Evolutionary conservation across 331 rosid species (phyloP).

Genomic region (Ulmus americana): DNA sequence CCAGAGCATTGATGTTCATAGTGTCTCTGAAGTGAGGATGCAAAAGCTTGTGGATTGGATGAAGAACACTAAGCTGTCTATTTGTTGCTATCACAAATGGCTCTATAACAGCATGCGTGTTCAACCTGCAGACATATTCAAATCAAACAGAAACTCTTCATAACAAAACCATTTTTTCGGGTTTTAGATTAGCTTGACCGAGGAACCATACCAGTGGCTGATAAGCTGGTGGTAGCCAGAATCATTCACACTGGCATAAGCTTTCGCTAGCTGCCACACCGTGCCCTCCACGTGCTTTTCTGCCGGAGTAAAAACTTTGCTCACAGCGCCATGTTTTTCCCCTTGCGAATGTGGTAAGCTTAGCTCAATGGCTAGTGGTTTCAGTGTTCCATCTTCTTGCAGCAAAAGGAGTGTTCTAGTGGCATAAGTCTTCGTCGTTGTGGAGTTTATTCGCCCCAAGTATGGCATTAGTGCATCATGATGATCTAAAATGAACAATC

Average conservation of each 20-base stretch:
- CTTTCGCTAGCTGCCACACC: conserved; percentile 90
- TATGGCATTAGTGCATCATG: conserved; percentile 79
- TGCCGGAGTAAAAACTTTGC: conserved; percentile 69
- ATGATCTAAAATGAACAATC: conserved; percentile 70
- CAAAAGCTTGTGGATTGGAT: conserved; percentile 77
- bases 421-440: conserved; percentile 71
- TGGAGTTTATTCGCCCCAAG: conserved; percentile 69
- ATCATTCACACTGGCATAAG: conserved; percentile 81
- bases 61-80: conserved; percentile 72
- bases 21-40: conserved; percentile 88
- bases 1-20: conserved; percentile 87
- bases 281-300: conserved; percentile 50
- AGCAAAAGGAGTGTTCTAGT: conserved; percentile 70
- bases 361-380: conserved; percentile 79
- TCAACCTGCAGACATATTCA: conserved; percentile 45
- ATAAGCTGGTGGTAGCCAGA: conserved; percentile 91
- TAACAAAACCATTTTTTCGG: conserved; percentile 9
- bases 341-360: conserved; percentile 95
- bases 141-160: neutral
- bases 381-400: conserved; percentile 68
- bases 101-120: conserved; percentile 89
- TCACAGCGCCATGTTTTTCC: conserved; percentile 55
- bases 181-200: neutral
- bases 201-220: conserved; percentile 73
- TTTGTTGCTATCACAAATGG: conserved; percentile 81